These are phyloP conservation scores for Fusarium brevicatenulatum DNA, from an alignment of 2,329 filamentous ascomycete genomes.

Conservation along the genomic window DNA sequence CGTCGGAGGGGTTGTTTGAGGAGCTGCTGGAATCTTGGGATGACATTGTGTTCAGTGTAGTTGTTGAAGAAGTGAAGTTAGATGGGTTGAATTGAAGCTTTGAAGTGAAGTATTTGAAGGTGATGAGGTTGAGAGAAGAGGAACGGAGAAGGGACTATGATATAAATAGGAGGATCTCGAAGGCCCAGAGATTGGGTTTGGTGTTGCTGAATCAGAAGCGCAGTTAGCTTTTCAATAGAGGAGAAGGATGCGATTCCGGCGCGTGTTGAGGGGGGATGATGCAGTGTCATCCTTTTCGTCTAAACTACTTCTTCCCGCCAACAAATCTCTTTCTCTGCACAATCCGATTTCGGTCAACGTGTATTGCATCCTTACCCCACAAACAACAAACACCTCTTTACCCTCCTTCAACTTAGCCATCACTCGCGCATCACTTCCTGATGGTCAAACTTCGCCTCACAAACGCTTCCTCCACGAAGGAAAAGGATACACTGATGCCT, in stretches of 20 bases:
- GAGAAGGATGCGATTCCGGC: rapidly evolving
- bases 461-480: background rate
- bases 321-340: too few species aligned
- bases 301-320: rapidly evolving
- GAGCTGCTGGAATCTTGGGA: background rate
- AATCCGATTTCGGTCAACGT: background rate
- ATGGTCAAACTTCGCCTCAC: too few species aligned
- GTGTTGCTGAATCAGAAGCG: background rate
- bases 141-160: rapidly evolving
- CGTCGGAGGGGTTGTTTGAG: background rate
- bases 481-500: rapidly evolving
- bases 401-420: too few species aligned
- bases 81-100: background rate
- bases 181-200: rapidly evolving
- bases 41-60: background rate
- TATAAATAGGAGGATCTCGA: background rate
- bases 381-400: too few species aligned
- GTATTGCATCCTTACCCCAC: background rate
- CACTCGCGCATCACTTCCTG: too few species aligned
- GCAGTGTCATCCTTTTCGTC: rapidly evolving
- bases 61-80: background rate
- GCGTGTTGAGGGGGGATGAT: rapidly evolving
- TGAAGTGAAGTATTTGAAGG: rapidly evolving
- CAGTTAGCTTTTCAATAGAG: rapidly evolving
- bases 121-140: background rate